Conservation (phyloP, 129 eudicot species). For the Calendula officinalis region DNA sequence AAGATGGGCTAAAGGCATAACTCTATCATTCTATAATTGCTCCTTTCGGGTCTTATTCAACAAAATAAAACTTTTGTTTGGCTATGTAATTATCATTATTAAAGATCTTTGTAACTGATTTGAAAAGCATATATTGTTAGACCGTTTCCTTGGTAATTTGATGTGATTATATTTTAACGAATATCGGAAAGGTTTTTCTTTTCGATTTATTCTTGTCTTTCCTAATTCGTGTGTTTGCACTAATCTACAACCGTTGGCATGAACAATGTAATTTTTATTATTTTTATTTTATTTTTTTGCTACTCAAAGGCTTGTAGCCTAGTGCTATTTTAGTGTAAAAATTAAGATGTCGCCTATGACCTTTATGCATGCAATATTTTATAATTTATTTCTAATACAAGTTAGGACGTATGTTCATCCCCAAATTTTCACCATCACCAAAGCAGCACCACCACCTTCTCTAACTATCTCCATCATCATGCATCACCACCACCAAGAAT, state of each 20-base stretch:
- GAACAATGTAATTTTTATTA: background rate
- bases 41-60: background rate
- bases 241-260: too few species aligned
- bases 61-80: constrained; percentile 11
- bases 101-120: background rate
- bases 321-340: too few species aligned
- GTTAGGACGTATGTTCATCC: too few species aligned
- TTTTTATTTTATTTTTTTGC: too few species aligned
- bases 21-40: background rate
- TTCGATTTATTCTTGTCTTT: background rate
- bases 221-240: background rate
- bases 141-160: background rate
- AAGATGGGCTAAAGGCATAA: constrained; percentile 34
- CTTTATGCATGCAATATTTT: too few species aligned
- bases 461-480: too few species aligned
- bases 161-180: background rate
- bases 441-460: too few species aligned
- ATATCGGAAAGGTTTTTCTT: background rate
- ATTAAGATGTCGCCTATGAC: too few species aligned
- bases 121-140: background rate
- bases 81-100: background rate
- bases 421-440: too few species aligned
- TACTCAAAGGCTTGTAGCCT: too few species aligned
- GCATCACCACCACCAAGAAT: too few species aligned
- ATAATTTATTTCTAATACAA: background rate